Evolutionary conservation across 75 land plant genomes (phyloP).

Genomic region (Chamaecyparis obtusa): DNA sequence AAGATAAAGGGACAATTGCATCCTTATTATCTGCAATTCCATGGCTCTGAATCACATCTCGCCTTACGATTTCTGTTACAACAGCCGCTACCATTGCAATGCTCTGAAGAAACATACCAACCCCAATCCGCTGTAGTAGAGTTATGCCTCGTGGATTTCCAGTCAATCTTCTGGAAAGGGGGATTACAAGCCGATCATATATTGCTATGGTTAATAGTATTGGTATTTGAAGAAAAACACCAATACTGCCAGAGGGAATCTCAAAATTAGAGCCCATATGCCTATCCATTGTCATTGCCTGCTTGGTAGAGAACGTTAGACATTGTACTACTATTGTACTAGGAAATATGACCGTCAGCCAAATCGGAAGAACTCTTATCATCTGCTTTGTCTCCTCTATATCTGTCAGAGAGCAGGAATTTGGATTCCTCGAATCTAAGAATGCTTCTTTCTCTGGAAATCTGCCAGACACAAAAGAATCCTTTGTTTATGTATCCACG

Average conservation of each 20-base stretch:
- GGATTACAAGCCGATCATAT: conserved; percentile 51
- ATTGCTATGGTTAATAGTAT: conserved; percentile 49
- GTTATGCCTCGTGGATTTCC: conserved; percentile 59
- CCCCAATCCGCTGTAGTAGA: conserved; percentile 54
- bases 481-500: conserved; percentile 11
- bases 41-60: not conserved
- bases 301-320: conserved; percentile 70
- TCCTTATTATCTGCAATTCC: conserved; percentile 24
- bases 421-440: conserved; percentile 17
- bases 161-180: conserved; percentile 27
- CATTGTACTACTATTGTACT: conserved; percentile 58
- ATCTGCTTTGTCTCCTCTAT: conserved; percentile 86
- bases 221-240: conserved; percentile 51
- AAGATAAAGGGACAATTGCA: conserved; percentile 34
- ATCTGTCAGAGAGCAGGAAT: conserved; percentile 73
- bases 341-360: conserved; percentile 47
- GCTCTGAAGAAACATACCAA: conserved; percentile 38
- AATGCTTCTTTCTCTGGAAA: conserved; percentile 70
- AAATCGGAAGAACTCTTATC: conserved; percentile 59
- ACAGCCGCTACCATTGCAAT: conserved; percentile 43
- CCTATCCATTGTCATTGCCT: conserved; percentile 65
- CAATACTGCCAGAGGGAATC: conserved; percentile 70
- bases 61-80: conserved; percentile 16
- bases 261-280: conserved; percentile 52
- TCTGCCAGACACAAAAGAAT: conserved; percentile 33